Base-by-base conservation (phyloP, 2,329 filamentous ascomycete genomes). In the Whalleya microplaca region DNA sequence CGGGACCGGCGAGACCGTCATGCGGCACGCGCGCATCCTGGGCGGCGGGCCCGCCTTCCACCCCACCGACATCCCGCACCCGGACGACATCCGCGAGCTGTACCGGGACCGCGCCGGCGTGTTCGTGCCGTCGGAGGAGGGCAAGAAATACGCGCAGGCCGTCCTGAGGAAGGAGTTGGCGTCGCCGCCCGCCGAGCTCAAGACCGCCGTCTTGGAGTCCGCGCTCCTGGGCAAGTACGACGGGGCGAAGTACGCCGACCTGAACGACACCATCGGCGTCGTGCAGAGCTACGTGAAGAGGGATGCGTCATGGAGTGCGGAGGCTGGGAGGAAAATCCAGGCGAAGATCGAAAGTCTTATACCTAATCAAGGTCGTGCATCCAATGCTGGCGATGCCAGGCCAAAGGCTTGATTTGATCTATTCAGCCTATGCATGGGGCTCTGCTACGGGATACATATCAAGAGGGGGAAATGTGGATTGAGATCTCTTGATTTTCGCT, bases 11-110 rank as follows among this genome's bases (percentile, higher is more conserved):
- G 72, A 73, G 62, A 65, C 70, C 18, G 75, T 69, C 8, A 44
- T 77, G 46, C 72, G 72, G 16, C 68, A 70, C 59, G 74, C 77
- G 67, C 71, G 76, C 16, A 60, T 78, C 42, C 65, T 79, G 45
- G 74, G 71, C 10, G 72, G 75, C 53, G 76, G 72, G 4, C 54
- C 63, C 44, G 50, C 70, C 0, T 77, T 71, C 67, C 64, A 71
- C 52, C 59, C 64, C 12, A 37, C 63, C 29, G 52, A 68, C 49
- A 55, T 49, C 9, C 43, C 55, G 12, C 32, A 61, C 23, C 48
- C 67, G 14, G 50, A 59, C 27, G 70, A 70, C 9, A 65, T 70
- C 37, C 56, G 64, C 56, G 48, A 53, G 27, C 63, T 58, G 53
- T 66, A 62, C 44, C 51, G 48, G 14, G 48, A 68, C 32, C 67